phyloP scores from a whole-genome alignment of 2,329 filamentous ascomycete species.

The Fusarium sp. region DNA sequence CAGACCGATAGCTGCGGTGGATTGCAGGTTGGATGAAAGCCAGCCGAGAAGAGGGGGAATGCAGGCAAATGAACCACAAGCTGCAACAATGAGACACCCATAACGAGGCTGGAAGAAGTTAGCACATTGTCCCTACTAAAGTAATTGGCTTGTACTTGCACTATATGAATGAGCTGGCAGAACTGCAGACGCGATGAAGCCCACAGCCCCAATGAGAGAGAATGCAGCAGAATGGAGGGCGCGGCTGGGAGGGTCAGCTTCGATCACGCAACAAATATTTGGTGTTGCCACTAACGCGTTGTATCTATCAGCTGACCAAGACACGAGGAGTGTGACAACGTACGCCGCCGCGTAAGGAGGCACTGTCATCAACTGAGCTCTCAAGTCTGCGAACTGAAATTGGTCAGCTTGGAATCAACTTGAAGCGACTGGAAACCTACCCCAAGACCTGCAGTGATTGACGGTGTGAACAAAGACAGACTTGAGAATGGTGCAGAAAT shows the following conservation, averaged over 20 bases:
- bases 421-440: slow-evolving; percentile 32
- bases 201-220: slow-evolving; percentile 58
- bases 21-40: slow-evolving; percentile 74
- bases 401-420: neutral
- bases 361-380: slow-evolving; percentile 71
- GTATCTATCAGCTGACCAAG: slow-evolving; percentile 70
- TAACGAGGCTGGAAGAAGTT: slow-evolving; percentile 59
- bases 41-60: slow-evolving; percentile 75
- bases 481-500: slow-evolving; percentile 65
- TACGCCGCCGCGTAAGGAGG: slow-evolving; percentile 71
- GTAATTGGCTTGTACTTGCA: neutral
- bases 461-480: slow-evolving; percentile 69
- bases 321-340: slow-evolving; percentile 49
- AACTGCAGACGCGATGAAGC: slow-evolving; percentile 69
- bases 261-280: fast-evolving
- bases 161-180: slow-evolving; percentile 67
- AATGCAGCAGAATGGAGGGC: slow-evolving; percentile 55
- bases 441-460: slow-evolving; percentile 64
- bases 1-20: slow-evolving; percentile 70
- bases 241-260: slow-evolving; percentile 35
- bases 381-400: slow-evolving; percentile 47
- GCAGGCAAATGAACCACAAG: slow-evolving; percentile 72
- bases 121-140: neutral
- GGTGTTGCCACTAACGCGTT: slow-evolving; percentile 52
- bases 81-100: slow-evolving; percentile 73